Evolutionary conservation across 148 eudicot genomes (phyloP).

Genomic region (Drosera capensis): DNA sequence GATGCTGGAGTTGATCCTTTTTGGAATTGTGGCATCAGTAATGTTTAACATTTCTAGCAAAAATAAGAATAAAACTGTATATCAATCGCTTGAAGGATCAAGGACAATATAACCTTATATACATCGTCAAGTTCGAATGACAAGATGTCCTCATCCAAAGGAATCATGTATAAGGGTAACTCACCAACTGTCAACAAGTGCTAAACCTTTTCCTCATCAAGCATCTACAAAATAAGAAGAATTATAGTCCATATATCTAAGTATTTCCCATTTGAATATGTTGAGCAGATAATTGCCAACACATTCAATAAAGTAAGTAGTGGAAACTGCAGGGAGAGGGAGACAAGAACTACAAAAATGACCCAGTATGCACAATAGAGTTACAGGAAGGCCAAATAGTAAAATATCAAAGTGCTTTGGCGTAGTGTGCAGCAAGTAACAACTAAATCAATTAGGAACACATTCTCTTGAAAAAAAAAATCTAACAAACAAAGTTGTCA

Average conservation of each 20-base stretch:
- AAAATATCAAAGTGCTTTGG: not conserved
- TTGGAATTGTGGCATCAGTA: too few species aligned
- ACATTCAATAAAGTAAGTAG: too few species aligned
- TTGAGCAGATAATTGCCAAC: too few species aligned
- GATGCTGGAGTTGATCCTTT: too few species aligned
- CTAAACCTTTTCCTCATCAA: constrained; percentile 87
- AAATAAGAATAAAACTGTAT: too few species aligned
- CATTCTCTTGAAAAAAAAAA: not conserved
- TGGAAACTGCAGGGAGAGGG: too few species aligned
- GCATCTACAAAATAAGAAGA: constrained; percentile 32
- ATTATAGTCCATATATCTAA: too few species aligned
- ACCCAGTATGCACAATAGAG: not conserved
- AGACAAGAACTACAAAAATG: too few species aligned
- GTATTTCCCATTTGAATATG: too few species aligned
- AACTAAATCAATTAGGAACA: not conserved
- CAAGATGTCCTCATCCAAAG: constrained; percentile 84
- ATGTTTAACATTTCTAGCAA: too few species aligned
- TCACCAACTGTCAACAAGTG: constrained; percentile 74
- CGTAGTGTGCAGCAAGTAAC: not conserved
- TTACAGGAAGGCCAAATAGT: not conserved
- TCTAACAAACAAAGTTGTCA: too few species aligned
- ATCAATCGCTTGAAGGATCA: not conserved
- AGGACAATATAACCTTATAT: constrained; percentile 43
- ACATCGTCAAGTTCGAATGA: constrained; percentile 85
- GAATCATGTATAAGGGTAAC: constrained; percentile 68